These are phyloP conservation scores for Russula emetica DNA, from an alignment of 768 basidiomycete species.

Conservation along the genomic window DNA sequence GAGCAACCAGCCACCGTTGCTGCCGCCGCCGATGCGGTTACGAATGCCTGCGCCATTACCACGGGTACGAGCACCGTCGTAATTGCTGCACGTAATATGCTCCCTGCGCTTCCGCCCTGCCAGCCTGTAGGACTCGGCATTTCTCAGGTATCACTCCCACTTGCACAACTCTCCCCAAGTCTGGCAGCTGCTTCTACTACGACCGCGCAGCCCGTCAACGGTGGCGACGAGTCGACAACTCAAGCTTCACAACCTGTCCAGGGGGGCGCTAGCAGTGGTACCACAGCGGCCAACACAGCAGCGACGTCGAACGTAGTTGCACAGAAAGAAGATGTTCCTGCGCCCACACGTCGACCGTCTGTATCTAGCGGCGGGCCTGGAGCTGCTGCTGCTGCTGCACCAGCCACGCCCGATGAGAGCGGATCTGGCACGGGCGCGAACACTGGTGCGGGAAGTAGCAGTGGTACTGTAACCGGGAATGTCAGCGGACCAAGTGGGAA, in stretches of 20 bases:
- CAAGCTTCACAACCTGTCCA: not conserved
- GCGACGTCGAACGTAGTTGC: not conserved
- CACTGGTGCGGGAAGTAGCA: not conserved
- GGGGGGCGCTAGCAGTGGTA: too few species aligned
- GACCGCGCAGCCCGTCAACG: not conserved
- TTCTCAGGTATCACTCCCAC: constrained; percentile 21
- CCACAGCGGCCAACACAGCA: not conserved
- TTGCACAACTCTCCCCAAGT: constrained; percentile 26
- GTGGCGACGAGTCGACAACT: constrained; percentile 8
- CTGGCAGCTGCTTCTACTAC: not conserved
- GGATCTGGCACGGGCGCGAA: constrained; percentile 4
- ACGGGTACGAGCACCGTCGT: constrained; percentile 40
- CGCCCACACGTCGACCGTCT: constrained; percentile 45
- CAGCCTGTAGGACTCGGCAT: constrained; percentile 33
- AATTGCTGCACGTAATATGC: constrained; percentile 56
- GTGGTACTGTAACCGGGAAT: not conserved
- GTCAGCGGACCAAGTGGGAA: not conserved
- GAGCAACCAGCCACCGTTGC: not conserved
- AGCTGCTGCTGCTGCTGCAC: constrained; percentile 31
- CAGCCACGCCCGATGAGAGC: constrained; percentile 43
- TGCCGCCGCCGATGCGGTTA: not conserved
- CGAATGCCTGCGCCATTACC: constrained; percentile 14
- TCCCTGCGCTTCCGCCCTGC: constrained; percentile 58
- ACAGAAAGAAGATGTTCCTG: constrained; percentile 46
- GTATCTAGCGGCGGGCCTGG: constrained; percentile 38